Evolutionary conservation across 139 green algal species (phyloP), one percentile per base, ranked within the genome.

Genomic region (Asterochloris erici): DNA sequence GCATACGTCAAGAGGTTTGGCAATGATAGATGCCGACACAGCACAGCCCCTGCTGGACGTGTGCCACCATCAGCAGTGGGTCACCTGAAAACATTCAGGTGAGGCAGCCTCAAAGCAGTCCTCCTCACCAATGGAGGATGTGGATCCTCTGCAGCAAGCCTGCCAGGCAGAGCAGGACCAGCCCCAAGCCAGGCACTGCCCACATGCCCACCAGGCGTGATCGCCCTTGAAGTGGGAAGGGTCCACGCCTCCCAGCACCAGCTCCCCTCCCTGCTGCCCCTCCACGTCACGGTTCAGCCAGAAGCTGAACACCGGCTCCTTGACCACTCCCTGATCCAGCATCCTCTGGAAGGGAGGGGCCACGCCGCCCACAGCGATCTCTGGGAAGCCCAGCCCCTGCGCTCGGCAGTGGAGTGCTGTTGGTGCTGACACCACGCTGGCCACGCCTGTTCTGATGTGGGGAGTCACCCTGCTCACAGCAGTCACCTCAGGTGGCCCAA

Each of bases 231-330:
- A 98, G 89, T 98, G 97, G 23, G 85, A 79, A 12, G 88, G 82
- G 90, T 99, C 93, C 15, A 97, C 83, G 21, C 97, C 97, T 9
- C 97, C 97, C 74, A 99, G 88, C 68, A 99, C 89, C 63, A 99
- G 82, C 92, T 99, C 95, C 0, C 97, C 97, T 13, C 97, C 97
- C 19, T 88, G 69, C 14, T 73, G 27, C 9, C 86, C 87, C 26
- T 71, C 64, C 17, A 84, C 89, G 63, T 93, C 80, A 23, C 91
- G 87, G 89, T 97, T 98, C 14, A 99, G 86, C 96, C 96, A 99
- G 90, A 99, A 99, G 54, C 91, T 96, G 89, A 99, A 99, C 13
- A 99, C 85, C 0, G 94, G 93, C 84, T 96, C 90, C 1, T 88
- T 85, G 38, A 99, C 81, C 69, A 97, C 82, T 0, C 84, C 86